Evolutionary conservation across 768 basidiomycete species (phyloP), one percentile per base, ranked within the genome.

Genomic region (Collybia mongolica): DNA sequence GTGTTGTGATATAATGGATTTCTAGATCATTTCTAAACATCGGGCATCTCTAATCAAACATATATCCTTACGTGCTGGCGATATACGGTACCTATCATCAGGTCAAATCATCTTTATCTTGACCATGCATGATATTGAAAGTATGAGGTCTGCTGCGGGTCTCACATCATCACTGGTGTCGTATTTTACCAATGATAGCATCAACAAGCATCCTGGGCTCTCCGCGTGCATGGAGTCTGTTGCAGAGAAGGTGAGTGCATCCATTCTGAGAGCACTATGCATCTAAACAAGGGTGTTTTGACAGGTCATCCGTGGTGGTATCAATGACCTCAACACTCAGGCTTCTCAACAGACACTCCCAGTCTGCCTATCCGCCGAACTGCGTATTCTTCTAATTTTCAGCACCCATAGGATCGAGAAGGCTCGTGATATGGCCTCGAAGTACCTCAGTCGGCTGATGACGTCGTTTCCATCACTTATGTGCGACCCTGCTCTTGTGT

Each of bases 381-480:
- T 98, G 6, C 83, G 84, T 37, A 69, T 66, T n/a, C 74, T 98
- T 19, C 77, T 98, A 14, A 72, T 92, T 14, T 74, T 76, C 37
- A 88, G 89, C 67, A 92, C 91, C 2, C 91, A 95, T 67, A 82
- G 92, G 23, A 82, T 91, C 51, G 74, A 80, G 26, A 90, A 89
- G 63, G 89, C 88, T 44, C 79, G 96, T 28, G 87, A 89, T 28
- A 76, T 93, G 24, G 90, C 95, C 1, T 77, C 85, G 37, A 86
- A 82, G 66, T 97, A 90, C 62, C 77, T 98, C 22, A 83, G 93
- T 67, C 80, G 84, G 35, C 73, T 98, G 36, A 86, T 98, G 55
- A 87, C 84, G 6, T 91, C 89, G 1, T 98, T 98, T 68, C 94
- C 97, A 1, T 93, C 94, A 12, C 73, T 99, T 44, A 89, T 97